Base-by-base conservation (phyloP, 805 yeast species). In the Saturnispora serradocipensis region DNA sequence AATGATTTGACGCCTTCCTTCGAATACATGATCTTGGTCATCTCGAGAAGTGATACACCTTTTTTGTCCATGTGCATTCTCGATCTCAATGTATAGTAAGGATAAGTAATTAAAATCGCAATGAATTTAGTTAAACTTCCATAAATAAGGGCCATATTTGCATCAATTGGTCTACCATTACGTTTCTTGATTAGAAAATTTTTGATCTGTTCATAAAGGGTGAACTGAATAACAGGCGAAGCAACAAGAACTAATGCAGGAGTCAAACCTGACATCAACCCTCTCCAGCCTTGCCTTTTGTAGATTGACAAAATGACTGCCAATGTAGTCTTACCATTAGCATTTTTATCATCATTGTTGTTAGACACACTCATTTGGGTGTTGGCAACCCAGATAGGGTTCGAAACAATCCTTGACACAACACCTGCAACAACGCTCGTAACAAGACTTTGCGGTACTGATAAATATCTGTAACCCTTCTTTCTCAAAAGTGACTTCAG, bases 321-420 rank as follows among this genome's bases (percentile, higher is more conserved):
- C 40, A 86, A 57, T 1, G 90, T 80, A 32, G 76, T 64, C n/a
- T 51, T 36, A 7, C 38, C 43, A 8, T 49, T 48, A 16, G 34
- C 13, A 30, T 30, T 30, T 13, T 35, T n/a, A 25, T 52, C 47
- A 22, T 51, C 48, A 15, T 53, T 36, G 32, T 54, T 50, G 38
- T 51, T 68, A 64, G 48, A 45, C 16, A 90, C 88, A 59, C 95
- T 86, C 78, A 84, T 81, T 62, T 96, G 77, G 3, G 97, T 89
- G 65, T 89, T 89, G 44, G 95, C 93, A 43, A 89, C 95, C 97
- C 97, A 89, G 58, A 88, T 81, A 24, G 97, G 97, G 66, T 89
- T 89, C 11, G 96, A 82, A 10, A 82, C 75, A 20, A 86, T 71
- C 47, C 89, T 86, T 3, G 97, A 88, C 38, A 88, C 78, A 9